These are phyloP conservation scores for Ceratocystis ficicola DNA, from an alignment of 2,329 filamentous ascomycete species.

Conservation along the genomic window DNA sequence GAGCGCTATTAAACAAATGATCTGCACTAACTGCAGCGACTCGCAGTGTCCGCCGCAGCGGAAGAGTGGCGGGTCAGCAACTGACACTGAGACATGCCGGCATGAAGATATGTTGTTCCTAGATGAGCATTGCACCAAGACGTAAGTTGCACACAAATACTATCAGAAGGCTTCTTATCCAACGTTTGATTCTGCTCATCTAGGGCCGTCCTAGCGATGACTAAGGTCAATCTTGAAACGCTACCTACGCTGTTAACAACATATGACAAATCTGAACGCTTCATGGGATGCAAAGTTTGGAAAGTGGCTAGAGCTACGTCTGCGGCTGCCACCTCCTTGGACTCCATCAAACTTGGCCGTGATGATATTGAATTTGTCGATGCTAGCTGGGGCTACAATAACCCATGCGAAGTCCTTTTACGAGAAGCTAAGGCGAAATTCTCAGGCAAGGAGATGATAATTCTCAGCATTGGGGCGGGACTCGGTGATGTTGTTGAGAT, in stretches of 20 bases:
- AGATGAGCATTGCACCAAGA: neutral
- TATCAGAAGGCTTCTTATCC: fast-evolving
- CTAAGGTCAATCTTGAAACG: slow-evolving; percentile 7
- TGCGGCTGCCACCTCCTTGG: slow-evolving; percentile 27
- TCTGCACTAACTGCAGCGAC: neutral
- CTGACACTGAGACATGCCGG: fast-evolving
- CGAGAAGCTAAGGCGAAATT: slow-evolving; percentile 26
- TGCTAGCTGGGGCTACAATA: slow-evolving; percentile 28
- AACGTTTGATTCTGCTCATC: neutral
- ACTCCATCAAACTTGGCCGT: slow-evolving; percentile 26
- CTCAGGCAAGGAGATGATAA: slow-evolving; percentile 22
- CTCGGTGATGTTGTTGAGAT: slow-evolving; percentile 24
- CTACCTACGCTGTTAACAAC: slow-evolving; percentile 26
- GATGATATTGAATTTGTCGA: slow-evolving; percentile 28
- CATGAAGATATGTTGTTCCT: neutral
- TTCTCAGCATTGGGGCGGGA: slow-evolving; percentile 27
- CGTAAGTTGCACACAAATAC: neutral
- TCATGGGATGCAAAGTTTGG: slow-evolving; percentile 27
- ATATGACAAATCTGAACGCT: slow-evolving; percentile 24
- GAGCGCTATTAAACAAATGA: neutral
- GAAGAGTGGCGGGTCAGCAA: neutral
- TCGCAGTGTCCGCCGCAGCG: neutral
- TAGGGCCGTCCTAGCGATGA: neutral
- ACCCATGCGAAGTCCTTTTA: slow-evolving; percentile 28
- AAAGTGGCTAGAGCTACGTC: slow-evolving; percentile 27